Base-by-base conservation (phyloP, 2,329 filamentous ascomycete genomes). In the Cryphonectria nitschkei region DNA sequence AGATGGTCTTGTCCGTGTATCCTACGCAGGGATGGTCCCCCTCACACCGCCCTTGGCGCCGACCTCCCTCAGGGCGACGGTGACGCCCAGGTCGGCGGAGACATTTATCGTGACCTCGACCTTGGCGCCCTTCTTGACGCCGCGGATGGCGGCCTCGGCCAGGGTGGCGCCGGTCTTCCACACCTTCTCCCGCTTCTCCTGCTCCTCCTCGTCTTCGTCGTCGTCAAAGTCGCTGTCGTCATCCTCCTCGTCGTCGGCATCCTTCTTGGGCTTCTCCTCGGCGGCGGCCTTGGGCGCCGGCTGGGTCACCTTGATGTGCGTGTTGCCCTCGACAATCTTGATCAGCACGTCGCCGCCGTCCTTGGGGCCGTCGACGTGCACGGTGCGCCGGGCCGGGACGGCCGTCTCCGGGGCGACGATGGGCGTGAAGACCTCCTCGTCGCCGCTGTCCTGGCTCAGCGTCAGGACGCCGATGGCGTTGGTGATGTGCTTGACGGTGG, bases 21-120 rank as follows among this genome's bases (percentile, higher is more conserved):
- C 71, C 78, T 77, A 71, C 16, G 71, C 69, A 41, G 71, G 61
- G 16, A 73, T 60, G 2, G 79, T 85, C 52, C 93, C 93, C 76
- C 94, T 86, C 72, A 96, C 90, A 75, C 94, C 95, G 60, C 92
- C 92, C 85, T 97, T 95, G 72, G 89, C 92, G 74, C 95, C 95
- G 65, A 97, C 91, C 81, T 97, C 94, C 74, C 95, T 88, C 70
- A 92, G 90, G 58, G 95, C 93, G 75, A 97, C 87, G 65, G 92
- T 93, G 73, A 98, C 87, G 75, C 86, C 86, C 70, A 98, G 84
- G 79, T 98, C 94, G 37, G 89, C 91, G 69, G 87, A 88, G 74
- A 98, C 92, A 81, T 95, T 97, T 78, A 98, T 89, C 80, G 94
- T 97, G 68, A 98, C 90, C 86, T 99, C 96, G 75, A 99, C 90